A percentile compares a stretch with the other conserved stretches of the same genome.
phyloP scores from a whole-genome alignment of 2,329 filamentous ascomycete species.

The Trichoderma polysporum region DNA sequence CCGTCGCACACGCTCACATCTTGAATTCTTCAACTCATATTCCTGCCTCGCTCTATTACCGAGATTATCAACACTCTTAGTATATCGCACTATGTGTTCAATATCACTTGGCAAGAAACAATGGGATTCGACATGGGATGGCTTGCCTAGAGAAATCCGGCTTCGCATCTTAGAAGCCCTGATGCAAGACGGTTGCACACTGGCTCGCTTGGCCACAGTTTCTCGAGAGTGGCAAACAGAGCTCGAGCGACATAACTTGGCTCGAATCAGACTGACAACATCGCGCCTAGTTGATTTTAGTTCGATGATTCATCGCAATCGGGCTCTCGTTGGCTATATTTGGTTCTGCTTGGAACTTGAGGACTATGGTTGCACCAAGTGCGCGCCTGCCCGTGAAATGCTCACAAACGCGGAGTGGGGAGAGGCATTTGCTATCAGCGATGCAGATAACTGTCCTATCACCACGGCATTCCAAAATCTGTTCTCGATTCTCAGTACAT shows the following conservation, averaged over 20 bases:
- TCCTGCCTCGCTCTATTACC: background rate
- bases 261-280: conserved; percentile 32
- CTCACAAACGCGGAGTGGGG: background rate
- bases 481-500: conserved; percentile 33
- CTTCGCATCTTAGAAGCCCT: conserved; percentile 27
- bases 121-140: background rate
- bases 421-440: conserved; percentile 4
- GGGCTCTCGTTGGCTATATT: conserved; percentile 27
- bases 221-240: conserved; percentile 34
- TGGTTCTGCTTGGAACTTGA: conserved; percentile 29
- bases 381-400: background rate
- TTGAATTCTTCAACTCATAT: background rate
- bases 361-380: conserved; percentile 23
- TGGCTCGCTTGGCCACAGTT: conserved; percentile 30
- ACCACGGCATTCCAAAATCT: conserved; percentile 28
- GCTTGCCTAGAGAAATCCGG: conserved; percentile 1
- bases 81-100: background rate
- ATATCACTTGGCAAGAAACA: background rate
- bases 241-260: conserved; percentile 33
- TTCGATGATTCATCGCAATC: conserved; percentile 32
- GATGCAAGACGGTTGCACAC: conserved; percentile 25
- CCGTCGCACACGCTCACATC: background rate
- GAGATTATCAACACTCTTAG: background rate
- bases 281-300: conserved; percentile 31
- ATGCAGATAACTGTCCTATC: conserved; percentile 24